Percentiles rank a stretch among this genome's conserved stretches.
These are phyloP conservation scores for Aspergillus wentii DNA, from an alignment of 495 filamentous ascomycete species.

Conservation along the genomic window DNA sequence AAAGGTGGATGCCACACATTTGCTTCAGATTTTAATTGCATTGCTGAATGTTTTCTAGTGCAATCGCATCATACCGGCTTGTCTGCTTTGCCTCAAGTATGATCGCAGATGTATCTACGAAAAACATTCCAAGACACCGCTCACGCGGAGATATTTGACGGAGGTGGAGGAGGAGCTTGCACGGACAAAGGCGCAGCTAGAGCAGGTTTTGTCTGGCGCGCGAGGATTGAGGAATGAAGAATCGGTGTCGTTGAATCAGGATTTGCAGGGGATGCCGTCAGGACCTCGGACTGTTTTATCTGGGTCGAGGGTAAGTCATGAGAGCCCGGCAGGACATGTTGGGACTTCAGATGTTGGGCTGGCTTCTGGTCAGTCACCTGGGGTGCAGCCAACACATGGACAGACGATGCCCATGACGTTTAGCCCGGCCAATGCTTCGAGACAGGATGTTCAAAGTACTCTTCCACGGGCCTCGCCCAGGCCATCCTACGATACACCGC, in stretches of 20 bases:
- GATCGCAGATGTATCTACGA: conserved; percentile 12
- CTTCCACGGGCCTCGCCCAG: not conserved
- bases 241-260: no score
- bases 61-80: conserved; percentile 10
- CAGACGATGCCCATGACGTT: no score
- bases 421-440: no score
- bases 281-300: no score
- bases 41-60: conserved; percentile 6
- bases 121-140: conserved; percentile 6
- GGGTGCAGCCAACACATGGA: no score
- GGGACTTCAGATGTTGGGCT: no score
- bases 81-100: conserved; percentile 8
- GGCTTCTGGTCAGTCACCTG: no score
- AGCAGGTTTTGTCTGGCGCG: conserved; percentile 1
- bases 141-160: conserved; percentile 10
- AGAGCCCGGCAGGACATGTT: no score
- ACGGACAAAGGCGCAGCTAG: conserved; percentile 8
- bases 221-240: no score
- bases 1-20: conserved; percentile 4
- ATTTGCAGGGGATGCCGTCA: no score
- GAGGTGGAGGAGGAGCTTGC: conserved; percentile 12
- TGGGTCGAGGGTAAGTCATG: no score
- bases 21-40: not conserved
- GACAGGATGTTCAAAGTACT: no score
- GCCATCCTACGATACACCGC: not conserved